Evolutionary conservation across 768 basidiomycete species (phyloP).

Genomic region (Gymnopilus junonius): DNA sequence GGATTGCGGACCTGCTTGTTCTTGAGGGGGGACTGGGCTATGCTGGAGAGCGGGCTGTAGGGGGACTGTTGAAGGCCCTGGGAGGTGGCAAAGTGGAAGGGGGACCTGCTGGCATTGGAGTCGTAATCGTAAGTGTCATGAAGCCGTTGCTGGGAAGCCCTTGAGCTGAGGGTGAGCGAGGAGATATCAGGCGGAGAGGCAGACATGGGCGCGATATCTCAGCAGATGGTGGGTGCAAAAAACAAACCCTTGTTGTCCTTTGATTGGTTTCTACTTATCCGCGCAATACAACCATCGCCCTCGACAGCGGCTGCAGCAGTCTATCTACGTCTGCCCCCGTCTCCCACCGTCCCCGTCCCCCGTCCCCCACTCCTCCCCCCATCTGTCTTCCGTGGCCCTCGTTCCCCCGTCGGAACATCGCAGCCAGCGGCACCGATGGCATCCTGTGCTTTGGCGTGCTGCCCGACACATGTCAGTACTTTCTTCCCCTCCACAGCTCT

Average conservation of each 20-base stretch:
- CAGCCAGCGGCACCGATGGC: conserved; percentile 67
- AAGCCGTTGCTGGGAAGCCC: conserved; percentile 72
- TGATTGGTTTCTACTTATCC: conserved; percentile 25
- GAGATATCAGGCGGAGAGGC: conserved; percentile 82
- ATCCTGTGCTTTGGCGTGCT: conserved; percentile 65
- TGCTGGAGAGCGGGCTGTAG: conserved; percentile 59
- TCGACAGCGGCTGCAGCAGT: conserved; percentile 50
- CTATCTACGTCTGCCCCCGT: conserved; percentile 47
- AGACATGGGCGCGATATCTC: conserved; percentile 62
- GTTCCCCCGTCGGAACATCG: conserved; percentile 40
- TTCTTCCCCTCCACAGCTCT: not conserved
- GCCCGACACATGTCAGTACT: conserved; percentile 12
- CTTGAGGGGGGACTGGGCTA: conserved; percentile 74
- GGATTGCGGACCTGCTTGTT: conserved; percentile 70
- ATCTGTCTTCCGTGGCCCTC: conserved; percentile 18
- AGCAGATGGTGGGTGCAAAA: conserved; percentile 26
- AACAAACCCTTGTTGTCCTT: conserved; percentile 33
- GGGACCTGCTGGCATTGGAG: conserved; percentile 55
- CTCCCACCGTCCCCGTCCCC: no score
- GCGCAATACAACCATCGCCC: conserved; percentile 40
- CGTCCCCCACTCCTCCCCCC: conserved; percentile 60
- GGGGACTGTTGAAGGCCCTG: conserved; percentile 58
- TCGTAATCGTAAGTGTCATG: conserved; percentile 89
- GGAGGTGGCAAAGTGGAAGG: conserved; percentile 74
- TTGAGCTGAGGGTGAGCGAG: conserved; percentile 70